A percentile compares a stretch with the other conserved stretches of the same genome.
phyloP scores from a whole-genome alignment of 768 basidiomycete species.

The Heimioporus sp. region DNA sequence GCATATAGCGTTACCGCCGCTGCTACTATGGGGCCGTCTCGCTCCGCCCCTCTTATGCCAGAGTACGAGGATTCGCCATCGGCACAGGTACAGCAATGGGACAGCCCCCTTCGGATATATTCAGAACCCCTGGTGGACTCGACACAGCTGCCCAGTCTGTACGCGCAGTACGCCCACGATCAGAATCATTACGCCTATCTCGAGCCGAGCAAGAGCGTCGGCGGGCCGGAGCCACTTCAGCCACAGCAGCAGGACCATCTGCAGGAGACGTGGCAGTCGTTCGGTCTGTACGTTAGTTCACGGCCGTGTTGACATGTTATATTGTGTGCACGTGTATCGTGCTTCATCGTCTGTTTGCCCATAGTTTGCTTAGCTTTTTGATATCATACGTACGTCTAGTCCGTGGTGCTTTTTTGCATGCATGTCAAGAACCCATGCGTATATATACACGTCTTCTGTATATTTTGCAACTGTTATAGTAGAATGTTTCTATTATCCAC shows the following conservation, averaged over 20 bases:
- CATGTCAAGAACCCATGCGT: no score
- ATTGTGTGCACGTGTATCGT: not conserved
- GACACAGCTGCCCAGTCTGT: not conserved
- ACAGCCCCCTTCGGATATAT: slow-evolving; percentile 1
- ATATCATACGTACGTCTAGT: no score
- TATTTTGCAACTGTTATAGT: no score
- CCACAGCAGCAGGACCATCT: slow-evolving; percentile 18
- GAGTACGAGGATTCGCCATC: slow-evolving; percentile 11
- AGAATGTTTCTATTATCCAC: no score
- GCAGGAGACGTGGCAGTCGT: slow-evolving; percentile 68
- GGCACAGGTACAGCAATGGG: slow-evolving; percentile 15
- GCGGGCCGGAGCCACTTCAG: slow-evolving; percentile 8
- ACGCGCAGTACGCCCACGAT: slow-evolving; percentile 2
- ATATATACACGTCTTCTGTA: no score
- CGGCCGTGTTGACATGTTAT: slow-evolving; percentile 2
- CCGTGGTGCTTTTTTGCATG: no score
- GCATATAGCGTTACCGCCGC: not conserved
- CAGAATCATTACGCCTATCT: not conserved
- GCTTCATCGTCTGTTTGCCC: no score
- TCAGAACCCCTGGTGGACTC: not conserved
- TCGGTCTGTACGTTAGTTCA: slow-evolving; percentile 53
- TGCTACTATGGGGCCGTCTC: slow-evolving; percentile 3
- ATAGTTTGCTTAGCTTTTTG: no score
- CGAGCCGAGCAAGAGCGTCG: not conserved
- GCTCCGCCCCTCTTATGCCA: not conserved